Conservation (phyloP, 768 basidiomycete genomes). For the Lepiota subincarnata region DNA sequence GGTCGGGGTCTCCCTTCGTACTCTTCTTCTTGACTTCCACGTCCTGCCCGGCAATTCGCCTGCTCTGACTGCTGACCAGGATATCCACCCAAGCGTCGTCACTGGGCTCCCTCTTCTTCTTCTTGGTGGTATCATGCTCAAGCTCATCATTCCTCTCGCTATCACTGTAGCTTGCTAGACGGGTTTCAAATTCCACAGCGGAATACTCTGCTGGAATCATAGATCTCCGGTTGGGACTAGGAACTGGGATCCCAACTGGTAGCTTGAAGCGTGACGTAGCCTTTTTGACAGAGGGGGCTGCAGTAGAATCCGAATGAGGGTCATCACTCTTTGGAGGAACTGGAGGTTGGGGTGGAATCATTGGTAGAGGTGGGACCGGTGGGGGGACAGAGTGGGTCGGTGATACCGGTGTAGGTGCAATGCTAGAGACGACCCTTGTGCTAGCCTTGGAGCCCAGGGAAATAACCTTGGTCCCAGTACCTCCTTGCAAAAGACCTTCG, state of each 20-base stretch:
- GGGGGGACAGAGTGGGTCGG: constrained; percentile 13
- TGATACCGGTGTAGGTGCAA: constrained; percentile 14
- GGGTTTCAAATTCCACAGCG: constrained; percentile 78
- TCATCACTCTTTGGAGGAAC: constrained; percentile 29
- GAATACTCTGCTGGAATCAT: constrained; percentile 74
- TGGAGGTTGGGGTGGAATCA: constrained; percentile 18
- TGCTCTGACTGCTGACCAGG: constrained; percentile 54
- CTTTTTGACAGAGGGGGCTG: constrained; percentile 33
- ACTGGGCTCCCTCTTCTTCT: constrained; percentile 42
- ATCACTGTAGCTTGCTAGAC: constrained; percentile 63
- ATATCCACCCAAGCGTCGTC: constrained; percentile 91
- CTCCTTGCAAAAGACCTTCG: constrained; percentile 64
- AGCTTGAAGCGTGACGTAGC: constrained; percentile 53
- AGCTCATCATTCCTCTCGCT: constrained; percentile 34
- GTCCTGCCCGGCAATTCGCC: constrained; percentile 56
- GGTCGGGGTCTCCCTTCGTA: constrained; percentile 54
- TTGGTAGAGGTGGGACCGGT: constrained; percentile 18
- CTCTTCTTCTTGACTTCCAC: constrained; percentile 25
- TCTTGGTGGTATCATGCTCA: constrained; percentile 36
- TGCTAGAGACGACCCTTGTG: constrained; percentile 15
- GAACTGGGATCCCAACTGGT: constrained; percentile 44
- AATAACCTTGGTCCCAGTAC: constrained; percentile 42
- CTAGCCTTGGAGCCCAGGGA: constrained; percentile 30
- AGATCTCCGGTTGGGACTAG: constrained; percentile 49
- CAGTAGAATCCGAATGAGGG: constrained; percentile 28